Evolutionary conservation across 345 rosid species (phyloP).

Genomic region (Balakata baccata): DNA sequence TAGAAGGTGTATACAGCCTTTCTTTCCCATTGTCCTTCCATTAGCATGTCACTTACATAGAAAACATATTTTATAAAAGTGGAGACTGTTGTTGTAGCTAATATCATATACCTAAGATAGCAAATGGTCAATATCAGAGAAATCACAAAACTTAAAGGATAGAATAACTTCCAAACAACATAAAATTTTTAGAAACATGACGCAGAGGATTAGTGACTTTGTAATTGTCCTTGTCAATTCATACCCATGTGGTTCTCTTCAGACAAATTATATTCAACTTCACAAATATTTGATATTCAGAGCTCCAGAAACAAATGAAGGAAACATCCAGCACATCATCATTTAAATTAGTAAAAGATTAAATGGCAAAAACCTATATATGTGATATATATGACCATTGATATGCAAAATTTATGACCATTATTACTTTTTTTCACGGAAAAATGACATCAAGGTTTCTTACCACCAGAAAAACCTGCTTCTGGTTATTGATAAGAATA

Average conservation of each 20-base stretch:
- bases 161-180: background rate
- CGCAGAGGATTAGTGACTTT: background rate
- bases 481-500: background rate
- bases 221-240: background rate
- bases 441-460: background rate
- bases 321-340: no score
- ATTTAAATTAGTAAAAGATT: background rate
- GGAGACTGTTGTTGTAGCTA: conserved; percentile 83
- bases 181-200: no score
- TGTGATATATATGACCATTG: no score
- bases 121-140: conserved; percentile 3
- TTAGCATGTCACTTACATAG: conserved; percentile 83
- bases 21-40: conserved; percentile 98
- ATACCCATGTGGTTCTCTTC: background rate
- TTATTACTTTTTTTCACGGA: background rate
- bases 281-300: background rate
- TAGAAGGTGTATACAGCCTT: conserved; percentile 91
- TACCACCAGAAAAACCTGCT: background rate
- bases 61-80: conserved; percentile 79
- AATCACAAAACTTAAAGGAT: background rate
- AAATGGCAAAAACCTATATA: background rate
- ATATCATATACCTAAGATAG: conserved; percentile 77
- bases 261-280: background rate
- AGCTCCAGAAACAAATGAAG: background rate
- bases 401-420: background rate